Conservation (phyloP, 2,329 filamentous ascomycete genomes). For the Colletotrichum gigasporum region DNA sequence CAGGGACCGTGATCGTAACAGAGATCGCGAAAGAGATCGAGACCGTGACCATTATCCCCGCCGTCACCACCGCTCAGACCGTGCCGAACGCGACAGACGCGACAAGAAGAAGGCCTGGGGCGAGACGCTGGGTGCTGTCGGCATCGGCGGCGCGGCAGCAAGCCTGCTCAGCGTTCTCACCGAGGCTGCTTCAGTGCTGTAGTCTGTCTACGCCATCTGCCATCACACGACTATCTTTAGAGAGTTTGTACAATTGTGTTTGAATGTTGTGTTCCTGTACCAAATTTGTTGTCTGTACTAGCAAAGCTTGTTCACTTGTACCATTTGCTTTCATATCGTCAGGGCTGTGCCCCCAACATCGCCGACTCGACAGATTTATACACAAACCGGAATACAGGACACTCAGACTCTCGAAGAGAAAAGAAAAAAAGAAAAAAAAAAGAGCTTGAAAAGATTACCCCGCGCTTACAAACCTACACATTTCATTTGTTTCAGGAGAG, state of each 20-base stretch:
- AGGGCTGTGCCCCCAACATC: conserved; percentile 26
- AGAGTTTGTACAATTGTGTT: not conserved
- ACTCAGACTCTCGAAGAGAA: not conserved
- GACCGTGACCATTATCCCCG: conserved; percentile 49
- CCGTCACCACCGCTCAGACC: conserved; percentile 38
- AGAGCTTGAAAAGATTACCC: not conserved
- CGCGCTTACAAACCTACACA: not conserved
- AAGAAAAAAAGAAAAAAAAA: not conserved
- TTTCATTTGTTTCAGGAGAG: not conserved
- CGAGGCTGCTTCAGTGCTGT: conserved; percentile 58
- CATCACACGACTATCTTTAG: not conserved
- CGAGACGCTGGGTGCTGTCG: conserved; percentile 65
- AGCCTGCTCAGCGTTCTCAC: conserved; percentile 66
- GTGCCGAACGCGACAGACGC: conserved; percentile 38
- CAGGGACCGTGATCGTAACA: conserved; percentile 47
- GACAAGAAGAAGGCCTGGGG: conserved; percentile 58
- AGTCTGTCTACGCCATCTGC: not conserved
- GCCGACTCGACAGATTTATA: no score
- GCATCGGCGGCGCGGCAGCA: conserved; percentile 69
- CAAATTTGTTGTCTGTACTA: not conserved
- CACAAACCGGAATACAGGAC: conserved; percentile 21
- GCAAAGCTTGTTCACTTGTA: not conserved
- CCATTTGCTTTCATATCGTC: not conserved
- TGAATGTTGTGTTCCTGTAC: not conserved
- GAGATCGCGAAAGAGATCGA: conserved; percentile 50